These are phyloP conservation scores for Citrus mangshanensis DNA, from an alignment of 345 rosid genomes.

Conservation along the genomic window DNA sequence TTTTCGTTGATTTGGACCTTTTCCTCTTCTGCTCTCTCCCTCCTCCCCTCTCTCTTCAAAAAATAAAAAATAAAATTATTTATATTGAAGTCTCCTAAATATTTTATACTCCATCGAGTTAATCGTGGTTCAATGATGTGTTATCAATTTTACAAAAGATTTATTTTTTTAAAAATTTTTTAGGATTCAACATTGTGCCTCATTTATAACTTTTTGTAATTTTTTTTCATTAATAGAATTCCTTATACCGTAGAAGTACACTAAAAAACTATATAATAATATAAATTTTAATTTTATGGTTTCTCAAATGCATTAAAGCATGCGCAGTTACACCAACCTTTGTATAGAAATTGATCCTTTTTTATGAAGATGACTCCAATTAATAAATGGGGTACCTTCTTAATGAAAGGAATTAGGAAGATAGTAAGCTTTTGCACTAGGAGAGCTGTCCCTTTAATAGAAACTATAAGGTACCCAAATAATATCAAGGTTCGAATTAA, in stretches of 20 bases:
- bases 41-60: not conserved
- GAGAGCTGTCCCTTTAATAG: slow-evolving; percentile 46
- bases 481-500: slow-evolving; percentile 37
- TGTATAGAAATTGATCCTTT: not conserved
- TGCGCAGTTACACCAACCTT: not conserved
- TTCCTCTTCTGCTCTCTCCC: not conserved
- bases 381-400: slow-evolving; percentile 22
- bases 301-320: not conserved
- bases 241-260: not conserved
- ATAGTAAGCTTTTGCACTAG: slow-evolving; percentile 31
- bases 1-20: not conserved
- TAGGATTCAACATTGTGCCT: no score
- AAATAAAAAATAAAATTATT: not conserved
- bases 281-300: not conserved
- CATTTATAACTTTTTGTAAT: no score
- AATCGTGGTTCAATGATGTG: not conserved
- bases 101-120: not conserved
- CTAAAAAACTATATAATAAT: not conserved
- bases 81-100: not conserved
- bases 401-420: slow-evolving; percentile 33
- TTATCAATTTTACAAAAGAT: not conserved
- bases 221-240: not conserved
- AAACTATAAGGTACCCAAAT: slow-evolving; percentile 20
- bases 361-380: not conserved
- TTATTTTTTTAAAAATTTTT: no score